A percentile compares a stretch with the other conserved stretches of the same genome.
Conservation (phyloP, 2,329 filamentous ascomycete species). For the Arthrobotrys sphaeroides region DNA sequence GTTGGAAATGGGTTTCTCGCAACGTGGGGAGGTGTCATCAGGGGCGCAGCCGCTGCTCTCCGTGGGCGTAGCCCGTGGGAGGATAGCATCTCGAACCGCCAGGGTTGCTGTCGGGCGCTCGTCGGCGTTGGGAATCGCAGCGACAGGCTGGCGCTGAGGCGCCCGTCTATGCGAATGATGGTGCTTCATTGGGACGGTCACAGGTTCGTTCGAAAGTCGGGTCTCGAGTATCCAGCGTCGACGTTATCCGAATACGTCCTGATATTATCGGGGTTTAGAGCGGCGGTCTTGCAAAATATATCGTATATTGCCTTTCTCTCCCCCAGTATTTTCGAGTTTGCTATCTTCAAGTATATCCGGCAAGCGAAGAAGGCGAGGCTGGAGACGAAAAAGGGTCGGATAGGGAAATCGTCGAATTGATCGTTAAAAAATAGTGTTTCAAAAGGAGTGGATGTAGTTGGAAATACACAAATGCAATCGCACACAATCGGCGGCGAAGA, state of each 20-base stretch:
- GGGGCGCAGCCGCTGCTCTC: conserved; percentile 59
- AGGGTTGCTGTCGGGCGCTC: conserved; percentile 22
- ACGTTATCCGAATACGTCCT: not conserved
- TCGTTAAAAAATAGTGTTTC: conserved; percentile 12
- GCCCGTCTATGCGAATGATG: conserved; percentile 55
- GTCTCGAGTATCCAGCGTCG: not conserved
- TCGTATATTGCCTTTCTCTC: no score
- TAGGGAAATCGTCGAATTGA: not conserved
- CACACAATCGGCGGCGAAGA: conserved; percentile 3
- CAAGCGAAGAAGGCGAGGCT: conserved; percentile 1
- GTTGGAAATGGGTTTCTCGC: conserved; percentile 70
- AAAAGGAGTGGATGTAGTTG: conserved; percentile 47
- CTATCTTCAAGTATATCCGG: not conserved
- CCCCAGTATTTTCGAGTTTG: not conserved
- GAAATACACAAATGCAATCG: conserved; percentile 20
- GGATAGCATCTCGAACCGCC: conserved; percentile 26
- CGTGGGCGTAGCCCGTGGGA: conserved; percentile 23
- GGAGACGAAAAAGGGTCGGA: conserved; percentile 19
- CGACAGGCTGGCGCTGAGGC: conserved; percentile 28
- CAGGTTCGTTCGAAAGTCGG: not conserved
- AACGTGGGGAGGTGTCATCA: conserved; percentile 62
- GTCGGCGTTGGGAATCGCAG: conserved; percentile 24
- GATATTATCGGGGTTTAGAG: not conserved
- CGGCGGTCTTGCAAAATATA: no score
- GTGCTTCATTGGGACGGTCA: conserved; percentile 51